These are phyloP conservation scores for Sporothrix protearum DNA, from an alignment of 2,329 filamentous ascomycete genomes.

Conservation along the genomic window DNA sequence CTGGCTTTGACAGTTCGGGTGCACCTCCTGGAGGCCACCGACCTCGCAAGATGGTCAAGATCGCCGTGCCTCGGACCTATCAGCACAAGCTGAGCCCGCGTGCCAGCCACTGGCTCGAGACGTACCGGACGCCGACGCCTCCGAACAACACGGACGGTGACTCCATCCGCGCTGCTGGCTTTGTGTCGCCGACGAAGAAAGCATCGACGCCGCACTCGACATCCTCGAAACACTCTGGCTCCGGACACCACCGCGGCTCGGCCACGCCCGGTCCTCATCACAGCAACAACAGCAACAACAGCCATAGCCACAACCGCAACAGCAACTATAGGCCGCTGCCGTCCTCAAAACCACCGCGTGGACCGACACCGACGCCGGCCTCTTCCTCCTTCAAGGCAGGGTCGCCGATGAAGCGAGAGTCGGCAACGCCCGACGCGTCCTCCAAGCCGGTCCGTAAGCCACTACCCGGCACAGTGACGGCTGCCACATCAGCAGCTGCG, in stretches of 20 bases:
- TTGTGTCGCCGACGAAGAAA: background rate
- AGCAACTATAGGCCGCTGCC: background rate
- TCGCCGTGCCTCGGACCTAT: constrained; percentile 24
- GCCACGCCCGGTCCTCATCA: background rate
- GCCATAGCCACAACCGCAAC: too few relatives aligned
- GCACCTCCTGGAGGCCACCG: constrained; percentile 19
- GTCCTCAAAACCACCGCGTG: background rate
- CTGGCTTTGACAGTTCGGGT: background rate
- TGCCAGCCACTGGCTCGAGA: constrained; percentile 26
- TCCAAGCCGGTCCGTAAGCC: constrained; percentile 26
- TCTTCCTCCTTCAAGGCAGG: constrained; percentile 11
- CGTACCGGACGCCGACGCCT: constrained; percentile 5
- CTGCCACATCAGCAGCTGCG: background rate
- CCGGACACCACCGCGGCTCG: background rate
- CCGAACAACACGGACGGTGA: background rate
- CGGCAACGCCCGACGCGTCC: background rate
- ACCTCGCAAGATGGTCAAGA: constrained; percentile 33
- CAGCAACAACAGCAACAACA: background rate
- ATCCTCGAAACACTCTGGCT: background rate
- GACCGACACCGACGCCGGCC: constrained; percentile 4
- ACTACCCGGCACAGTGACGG: constrained; percentile 20
- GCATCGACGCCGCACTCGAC: constrained; percentile 1
- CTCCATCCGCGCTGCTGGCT: constrained; percentile 23
- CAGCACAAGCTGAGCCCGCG: constrained; percentile 24
- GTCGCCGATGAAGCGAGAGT: background rate